These are phyloP conservation scores for Sporobolomyces phaffii DNA, from an alignment of 768 basidiomycete genomes.

Conservation along the genomic window DNA sequence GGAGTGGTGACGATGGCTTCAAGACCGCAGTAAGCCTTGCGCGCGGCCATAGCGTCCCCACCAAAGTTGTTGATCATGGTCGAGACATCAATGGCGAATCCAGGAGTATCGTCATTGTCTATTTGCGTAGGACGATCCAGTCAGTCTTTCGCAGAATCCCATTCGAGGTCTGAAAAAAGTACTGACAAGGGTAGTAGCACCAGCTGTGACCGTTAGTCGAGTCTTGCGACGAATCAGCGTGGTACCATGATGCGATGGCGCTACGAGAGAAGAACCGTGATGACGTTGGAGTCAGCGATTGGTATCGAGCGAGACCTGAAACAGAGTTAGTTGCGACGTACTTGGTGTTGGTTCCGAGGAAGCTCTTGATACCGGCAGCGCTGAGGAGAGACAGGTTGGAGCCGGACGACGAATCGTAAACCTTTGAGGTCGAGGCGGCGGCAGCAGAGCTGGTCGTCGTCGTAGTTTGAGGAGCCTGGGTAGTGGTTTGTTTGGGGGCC, in stretches of 20 bases:
- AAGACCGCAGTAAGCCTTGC: constrained; percentile 38
- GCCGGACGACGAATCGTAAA: constrained; percentile 11
- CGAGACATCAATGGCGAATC: constrained; percentile 36
- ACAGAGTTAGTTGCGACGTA: too few relatives aligned
- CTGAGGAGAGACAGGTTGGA: constrained; percentile 11
- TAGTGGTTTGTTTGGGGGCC: background rate
- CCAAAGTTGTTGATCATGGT: constrained; percentile 40
- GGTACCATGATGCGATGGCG: constrained; percentile 37
- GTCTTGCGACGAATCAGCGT: constrained; percentile 28
- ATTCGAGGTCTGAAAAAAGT: too few relatives aligned
- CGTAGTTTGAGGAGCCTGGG: constrained; percentile 4
- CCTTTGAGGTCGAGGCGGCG: constrained; percentile 3
- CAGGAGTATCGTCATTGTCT: constrained; percentile 33
- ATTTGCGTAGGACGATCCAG: too few relatives aligned
- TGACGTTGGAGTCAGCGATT: too few relatives aligned
- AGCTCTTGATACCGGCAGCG: constrained; percentile 12
- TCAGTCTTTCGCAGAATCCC: too few relatives aligned
- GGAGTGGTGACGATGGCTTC: constrained; percentile 29
- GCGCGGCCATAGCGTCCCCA: constrained; percentile 26
- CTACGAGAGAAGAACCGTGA: background rate
- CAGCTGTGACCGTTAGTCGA: constrained; percentile 37
- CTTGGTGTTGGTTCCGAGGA: constrained; percentile 15
- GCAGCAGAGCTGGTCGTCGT: background rate
- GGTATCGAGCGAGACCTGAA: too few relatives aligned
- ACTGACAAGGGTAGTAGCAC: constrained; percentile 27